Base-by-base conservation (phyloP, 139 green algal genomes). In the Zygnema circumcarinatum region DNA sequence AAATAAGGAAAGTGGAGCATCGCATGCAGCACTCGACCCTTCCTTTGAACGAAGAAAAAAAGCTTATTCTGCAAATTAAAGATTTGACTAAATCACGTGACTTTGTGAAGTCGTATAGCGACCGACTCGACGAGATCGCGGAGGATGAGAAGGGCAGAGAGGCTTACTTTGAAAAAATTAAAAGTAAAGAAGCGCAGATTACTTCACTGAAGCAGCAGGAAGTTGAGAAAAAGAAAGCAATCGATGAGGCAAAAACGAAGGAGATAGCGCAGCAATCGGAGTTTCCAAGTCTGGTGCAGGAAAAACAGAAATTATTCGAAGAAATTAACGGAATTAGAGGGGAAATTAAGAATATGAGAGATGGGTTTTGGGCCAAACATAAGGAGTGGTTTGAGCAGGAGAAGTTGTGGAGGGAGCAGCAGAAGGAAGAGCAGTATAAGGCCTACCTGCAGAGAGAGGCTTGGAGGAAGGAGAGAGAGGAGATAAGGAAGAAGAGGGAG, bases 41-140 rank as follows among this genome's bases (percentile, higher is more conserved):
- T 76, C 73, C 88, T 11, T 78, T 94, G 52, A 54, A 81, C 38
- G 93, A 95, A 79, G 93, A 95, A 90, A 94, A 94, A 83, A 90
- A 91, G 80, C 62, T 92, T 22, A 41, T 95, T 7, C 67, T 86
- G 0, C 83, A 94, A 81, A 93, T 94, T 68, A 92, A 92, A 68
- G 67, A 92, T n/a, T 81, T 95, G 33, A 85, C 69, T 29, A 94
- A 94, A 67, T 92, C 76, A 21, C 74, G 90, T 16, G 87, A 90
- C 22, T 87, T 87, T 1, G 92, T 94, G 1, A 87, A 90, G 73
- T 87, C 91, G 52, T 94, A 94, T 84, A 83, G 87, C 40, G 89
- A 92, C 16, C 73, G 72, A 54, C 76, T 93, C 76, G 92, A 92
- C n/a, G 90, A 91, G 76, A 47, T 94, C 31, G 69, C 69, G 36